Base-by-base conservation (phyloP, 164 flowering plant species). In the Vitis riparia region DNA sequence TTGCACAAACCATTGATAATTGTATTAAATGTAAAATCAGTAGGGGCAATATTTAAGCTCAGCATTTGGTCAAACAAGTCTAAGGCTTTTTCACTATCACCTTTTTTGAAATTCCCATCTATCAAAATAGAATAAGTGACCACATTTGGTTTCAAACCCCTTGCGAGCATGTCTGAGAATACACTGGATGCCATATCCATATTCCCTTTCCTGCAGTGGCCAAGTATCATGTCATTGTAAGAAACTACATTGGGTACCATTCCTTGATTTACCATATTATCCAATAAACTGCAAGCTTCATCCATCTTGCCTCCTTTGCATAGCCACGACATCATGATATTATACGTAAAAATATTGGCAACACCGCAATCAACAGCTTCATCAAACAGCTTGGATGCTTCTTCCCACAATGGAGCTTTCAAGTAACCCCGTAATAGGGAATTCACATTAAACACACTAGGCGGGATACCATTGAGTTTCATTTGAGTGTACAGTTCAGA, bases 1-100 rank as follows among this genome's bases (percentile, higher is more conserved):
- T 84, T 88, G 80, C 93, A 87, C 59, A 92, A 77, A 17, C 96
- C 93, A 77, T 75, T 75, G 55, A 92, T 85, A 14, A 89, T 67
- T 10, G 76, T 86, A 75, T 88, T 86, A 67, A 63, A 79, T 52
- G 89, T 91, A 71, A 66, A 82, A 50, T 87, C 89, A 60, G 78
- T 79, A 50, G 88, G 85, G 5, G 68, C 47, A 76, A 91, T 70
- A 29, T 82, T 75, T 62, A 44, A 71, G 16, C 15, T 67, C 63
- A 68, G 47, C 98, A 93, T 91, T 57, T 75, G 76, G 19, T 82
- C 78, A 66, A 73, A 80, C 29, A 87, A 23, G 14, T 69, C 76
- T 13, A 87, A 49, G 8, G 94, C 94, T 63, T 48, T 63, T 13
- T 79, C 81, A 13, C 75, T 62, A 30, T 86, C 79, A 62, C 89